Conservation (phyloP, 192 early-diverging fungal species). For the Entomortierella lignicola region DNA sequence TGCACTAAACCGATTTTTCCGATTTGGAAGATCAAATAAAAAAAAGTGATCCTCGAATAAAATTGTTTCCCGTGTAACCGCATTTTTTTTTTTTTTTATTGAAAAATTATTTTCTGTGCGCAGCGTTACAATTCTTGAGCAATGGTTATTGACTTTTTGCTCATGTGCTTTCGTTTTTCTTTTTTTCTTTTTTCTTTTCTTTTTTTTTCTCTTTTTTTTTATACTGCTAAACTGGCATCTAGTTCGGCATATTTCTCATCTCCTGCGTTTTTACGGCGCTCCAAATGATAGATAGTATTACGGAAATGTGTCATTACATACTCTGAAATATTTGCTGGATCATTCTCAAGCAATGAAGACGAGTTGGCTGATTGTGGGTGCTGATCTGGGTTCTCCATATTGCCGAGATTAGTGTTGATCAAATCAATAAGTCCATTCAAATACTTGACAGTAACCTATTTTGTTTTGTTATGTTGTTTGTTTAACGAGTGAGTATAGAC, state of each 20-base stretch:
- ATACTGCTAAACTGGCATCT: conserved; percentile 32
- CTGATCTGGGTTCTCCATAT: conserved; percentile 80
- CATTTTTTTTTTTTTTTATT: too few species aligned
- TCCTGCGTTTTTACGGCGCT: conserved; percentile 57
- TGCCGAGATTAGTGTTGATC: conserved; percentile 86
- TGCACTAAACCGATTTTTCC: too few species aligned
- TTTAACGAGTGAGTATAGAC: background rate
- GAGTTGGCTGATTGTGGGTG: conserved; percentile 70
- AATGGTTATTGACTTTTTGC: too few species aligned
- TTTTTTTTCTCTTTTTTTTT: background rate
- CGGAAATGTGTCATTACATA: conserved; percentile 80
- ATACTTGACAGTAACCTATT: conserved; percentile 89
- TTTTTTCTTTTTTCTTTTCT: too few species aligned
- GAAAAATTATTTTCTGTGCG: too few species aligned
- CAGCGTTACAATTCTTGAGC: too few species aligned
- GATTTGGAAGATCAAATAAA: too few species aligned
- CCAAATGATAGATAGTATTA: conserved; percentile 74
- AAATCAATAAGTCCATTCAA: conserved; percentile 95
- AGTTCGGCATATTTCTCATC: conserved; percentile 47
- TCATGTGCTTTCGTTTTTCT: too few species aligned
- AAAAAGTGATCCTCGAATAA: too few species aligned
- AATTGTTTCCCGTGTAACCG: too few species aligned
- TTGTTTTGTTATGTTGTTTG: background rate
- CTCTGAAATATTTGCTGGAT: conserved; percentile 65
- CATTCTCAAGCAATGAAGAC: conserved; percentile 71